Base-by-base conservation (phyloP, 805 yeast genomes). In the Metschnikowia peoriensis region DNA sequence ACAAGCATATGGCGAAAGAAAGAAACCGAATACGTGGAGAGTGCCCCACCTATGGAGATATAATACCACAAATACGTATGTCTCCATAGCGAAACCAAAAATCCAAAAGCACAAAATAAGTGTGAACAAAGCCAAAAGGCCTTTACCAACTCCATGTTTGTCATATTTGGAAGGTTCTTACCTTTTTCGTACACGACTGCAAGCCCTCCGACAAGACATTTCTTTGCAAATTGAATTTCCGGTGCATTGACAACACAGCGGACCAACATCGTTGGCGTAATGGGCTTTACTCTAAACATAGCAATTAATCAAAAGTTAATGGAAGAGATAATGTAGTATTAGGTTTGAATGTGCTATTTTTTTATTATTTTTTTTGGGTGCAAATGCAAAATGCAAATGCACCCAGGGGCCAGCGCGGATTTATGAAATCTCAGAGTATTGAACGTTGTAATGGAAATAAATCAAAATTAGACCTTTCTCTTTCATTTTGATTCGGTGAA, bases 201-300 rank as follows among this genome's bases (percentile, higher is more conserved):
- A 14, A 46, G 38, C 44, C 29, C 47, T 6, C 44, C 40, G 15
- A 17, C 22, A 16, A 46, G 8, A 39, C 46, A 46, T 27, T 6
- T n/a, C 14, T 40, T 47, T 8, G 40, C 41, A 16, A 46, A 49
- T 34, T 50, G 46, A 41, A 55, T 34, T 35, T 55, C 57, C 7
- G 60, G 54, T 7, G 60, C 57, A 35, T 48, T 44, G 35, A 45
- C 16, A 12, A 57, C 32, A 41, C 49, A n/a, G 32, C 41, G 45
- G 15, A 46, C 46, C 47, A 53, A 49, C 60, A 57, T 57, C 17
- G 43, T 17, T 22, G 53, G 57, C 27, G 59, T 57, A 29, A 57
- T 37, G 7, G 60, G 60, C 27, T 53, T 55, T 37, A 55, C 58
- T 52, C 47, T 41, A 38, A 46, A 53, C 58, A 55, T 55, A 44